phyloP scores from a whole-genome alignment of 2,329 filamentous ascomycete genomes.

The Colletotrichum sp. region DNA sequence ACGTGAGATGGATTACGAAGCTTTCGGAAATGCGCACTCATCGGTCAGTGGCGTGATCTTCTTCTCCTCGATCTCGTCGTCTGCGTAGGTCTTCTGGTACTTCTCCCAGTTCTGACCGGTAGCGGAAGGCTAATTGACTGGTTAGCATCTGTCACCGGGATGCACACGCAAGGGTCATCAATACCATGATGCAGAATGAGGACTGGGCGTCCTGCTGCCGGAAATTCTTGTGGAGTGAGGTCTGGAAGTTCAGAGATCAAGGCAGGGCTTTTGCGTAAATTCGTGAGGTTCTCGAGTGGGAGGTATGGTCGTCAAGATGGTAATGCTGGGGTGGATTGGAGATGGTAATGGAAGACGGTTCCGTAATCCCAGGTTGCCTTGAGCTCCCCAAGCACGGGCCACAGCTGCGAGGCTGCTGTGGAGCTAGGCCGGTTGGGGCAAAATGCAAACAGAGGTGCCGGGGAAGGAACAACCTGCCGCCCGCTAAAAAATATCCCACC shows the following conservation, averaged over 20 bases:
- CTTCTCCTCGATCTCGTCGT: constrained; percentile 98
- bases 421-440: constrained; percentile 17
- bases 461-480: constrained; percentile 24
- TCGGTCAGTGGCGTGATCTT: constrained; percentile 98
- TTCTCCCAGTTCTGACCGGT: constrained; percentile 97
- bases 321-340: not conserved
- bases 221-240: not conserved
- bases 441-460: constrained; percentile 12
- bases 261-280: not conserved
- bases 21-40: constrained; percentile 70
- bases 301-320: constrained; percentile 7
- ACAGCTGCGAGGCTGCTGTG: constrained; percentile 25
- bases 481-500: constrained; percentile 27
- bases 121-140: constrained; percentile 80
- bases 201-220: constrained; percentile 25
- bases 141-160: constrained; percentile 28
- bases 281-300: not conserved
- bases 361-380: constrained; percentile 30
- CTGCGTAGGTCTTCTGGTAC: constrained; percentile 95
- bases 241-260: not conserved
- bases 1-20: not conserved
- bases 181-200: constrained; percentile 47
- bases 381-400: constrained; percentile 23
- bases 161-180: constrained; percentile 22
- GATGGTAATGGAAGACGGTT: constrained; percentile 25